Evolutionary conservation across 805 yeast species (phyloP), one percentile per base, ranked within the genome.

Genomic region (Hagleromyces aurorensis): DNA sequence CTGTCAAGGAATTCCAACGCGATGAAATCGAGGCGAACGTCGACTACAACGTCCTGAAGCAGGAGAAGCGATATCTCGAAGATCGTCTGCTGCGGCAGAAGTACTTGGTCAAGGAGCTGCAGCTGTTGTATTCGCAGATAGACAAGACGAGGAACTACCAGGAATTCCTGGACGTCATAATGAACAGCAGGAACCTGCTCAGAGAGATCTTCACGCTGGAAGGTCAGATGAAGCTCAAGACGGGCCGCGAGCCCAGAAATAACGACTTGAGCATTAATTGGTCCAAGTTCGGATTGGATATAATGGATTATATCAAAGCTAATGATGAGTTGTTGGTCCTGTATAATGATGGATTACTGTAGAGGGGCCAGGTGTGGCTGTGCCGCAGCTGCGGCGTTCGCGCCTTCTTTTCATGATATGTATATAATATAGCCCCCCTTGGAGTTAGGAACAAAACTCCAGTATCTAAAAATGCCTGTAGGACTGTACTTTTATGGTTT

Each of bases 131-230:
- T 29, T 29, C 37, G 20, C 46, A 49, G 23, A 27, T 54, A n/a
- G 50, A 46, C 27, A 43, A 45, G 30, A 48, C 53, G 6, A 40
- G 45, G 19, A 51, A 52, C 33, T 46, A 50, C 30, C 53, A 52
- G 32, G 59, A 52, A 37, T 43, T 54, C 19, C 41, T 44, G 7
- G 52, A 50, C 33, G 40, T 46, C 16, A 33, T 54, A 29, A 36
- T 41, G 39, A 44, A 46, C 20, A 44, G 43, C 32, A 41, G 40
- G 19, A 23, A 36, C 13, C 29, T 52, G 24, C 37, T 54, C 29
- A 34, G 49, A 19, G 49, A 50, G 33, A 44, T 52, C n/a, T 52
- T 54, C 37, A 47, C 57, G 11, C 23, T 42, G 25, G 57, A 52
- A 30, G 45, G 46, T 8, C 38, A 33, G 19, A 30, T 29, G 28